phyloP scores from a whole-genome alignment of 805 yeast genomes.

The Metschnikowia similis region DNA sequence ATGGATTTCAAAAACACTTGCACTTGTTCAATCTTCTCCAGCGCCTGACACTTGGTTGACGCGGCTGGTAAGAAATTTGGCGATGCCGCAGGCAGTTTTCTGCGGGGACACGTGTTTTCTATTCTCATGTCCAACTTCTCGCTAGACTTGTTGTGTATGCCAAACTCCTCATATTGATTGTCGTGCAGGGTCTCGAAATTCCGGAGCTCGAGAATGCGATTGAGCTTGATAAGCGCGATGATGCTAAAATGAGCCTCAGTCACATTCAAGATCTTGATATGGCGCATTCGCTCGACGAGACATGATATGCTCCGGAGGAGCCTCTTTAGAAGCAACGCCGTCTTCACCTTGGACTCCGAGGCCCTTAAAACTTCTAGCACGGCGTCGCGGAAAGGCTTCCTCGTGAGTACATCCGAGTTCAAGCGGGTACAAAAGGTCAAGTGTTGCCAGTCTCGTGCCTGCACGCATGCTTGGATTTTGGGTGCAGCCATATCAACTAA shows the following conservation, averaged over 20 bases:
- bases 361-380: neutral
- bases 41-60: neutral
- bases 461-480: neutral
- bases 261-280: neutral
- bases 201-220: constrained; percentile 8
- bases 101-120: neutral
- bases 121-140: constrained; percentile 1
- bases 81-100: neutral
- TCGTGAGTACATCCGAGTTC: neutral
- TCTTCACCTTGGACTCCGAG: neutral
- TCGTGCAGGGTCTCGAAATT: constrained; percentile 3
- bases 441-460: neutral
- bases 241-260: constrained; percentile 8
- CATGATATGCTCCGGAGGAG: neutral
- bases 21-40: neutral
- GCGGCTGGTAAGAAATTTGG: neutral
- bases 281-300: constrained; percentile 1
- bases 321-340: neutral
- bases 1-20: neutral
- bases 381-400: neutral
- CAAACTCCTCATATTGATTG: constrained; percentile 6
- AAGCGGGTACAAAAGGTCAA: neutral
- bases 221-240: constrained; percentile 10
- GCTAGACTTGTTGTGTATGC: neutral
- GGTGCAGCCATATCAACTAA: neutral